These are phyloP conservation scores for Prorocentrum cordatum DNA, from an alignment of 169 alveolate genomes.

Conservation along the genomic window DNA sequence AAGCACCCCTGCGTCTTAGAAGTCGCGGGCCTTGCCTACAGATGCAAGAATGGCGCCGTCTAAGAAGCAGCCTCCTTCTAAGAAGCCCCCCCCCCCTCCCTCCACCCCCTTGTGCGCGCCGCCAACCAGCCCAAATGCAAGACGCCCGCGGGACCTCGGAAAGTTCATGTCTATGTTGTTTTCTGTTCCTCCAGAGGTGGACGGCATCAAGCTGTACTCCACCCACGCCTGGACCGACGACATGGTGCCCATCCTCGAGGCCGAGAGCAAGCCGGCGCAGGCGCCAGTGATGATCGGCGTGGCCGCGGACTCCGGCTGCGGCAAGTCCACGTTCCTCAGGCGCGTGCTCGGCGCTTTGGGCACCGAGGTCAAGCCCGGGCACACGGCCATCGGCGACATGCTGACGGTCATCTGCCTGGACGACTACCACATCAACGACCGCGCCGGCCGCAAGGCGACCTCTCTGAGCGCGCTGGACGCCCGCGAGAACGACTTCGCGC, in stretches of 20 bases:
- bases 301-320: constrained; percentile 60
- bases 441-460: constrained; percentile 68
- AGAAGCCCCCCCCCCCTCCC: too few species aligned
- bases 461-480: constrained; percentile 56
- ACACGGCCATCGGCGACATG: not conserved
- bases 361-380: constrained; percentile 37
- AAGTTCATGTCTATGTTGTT: too few species aligned
- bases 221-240: constrained; percentile 64
- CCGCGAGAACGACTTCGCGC: constrained; percentile 47
- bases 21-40: too few species aligned
- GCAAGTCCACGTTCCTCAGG: constrained; percentile 59
- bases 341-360: constrained; percentile 58
- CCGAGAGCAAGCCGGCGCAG: not conserved
- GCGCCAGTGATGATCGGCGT: constrained; percentile 47
- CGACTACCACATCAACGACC: constrained; percentile 67
- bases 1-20: too few species aligned
- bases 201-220: constrained; percentile 64
- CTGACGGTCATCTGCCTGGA: constrained; percentile 32
- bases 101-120: too few species aligned
- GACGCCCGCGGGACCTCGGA: too few species aligned
- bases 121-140: too few species aligned
- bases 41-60: too few species aligned
- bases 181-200: constrained; percentile 6
- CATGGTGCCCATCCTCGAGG: constrained; percentile 33
- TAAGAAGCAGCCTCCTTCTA: too few species aligned